These are phyloP conservation scores for Alnus glutinosa DNA, from an alignment of 306 rosid species.

Conservation along the genomic window DNA sequence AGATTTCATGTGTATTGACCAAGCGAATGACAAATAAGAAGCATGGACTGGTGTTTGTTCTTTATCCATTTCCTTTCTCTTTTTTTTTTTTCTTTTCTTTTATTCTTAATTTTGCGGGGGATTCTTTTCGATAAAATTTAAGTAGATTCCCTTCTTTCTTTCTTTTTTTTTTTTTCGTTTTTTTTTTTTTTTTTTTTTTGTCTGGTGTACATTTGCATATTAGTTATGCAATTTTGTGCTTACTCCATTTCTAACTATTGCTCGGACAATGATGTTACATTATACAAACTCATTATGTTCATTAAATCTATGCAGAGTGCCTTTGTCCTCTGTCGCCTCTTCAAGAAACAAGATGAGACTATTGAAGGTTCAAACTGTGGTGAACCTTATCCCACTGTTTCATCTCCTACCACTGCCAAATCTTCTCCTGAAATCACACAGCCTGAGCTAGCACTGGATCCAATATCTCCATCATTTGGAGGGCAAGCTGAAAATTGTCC, in stretches of 20 bases:
- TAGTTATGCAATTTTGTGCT: not conserved
- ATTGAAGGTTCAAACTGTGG: slow-evolving; percentile 50
- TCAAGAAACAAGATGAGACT: slow-evolving; percentile 75
- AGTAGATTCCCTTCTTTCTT: not conserved
- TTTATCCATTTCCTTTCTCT: not conserved
- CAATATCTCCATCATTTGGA: slow-evolving; percentile 45
- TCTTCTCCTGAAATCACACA: slow-evolving; percentile 56
- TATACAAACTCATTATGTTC: slow-evolving; percentile 23
- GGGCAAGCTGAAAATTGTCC: slow-evolving; percentile 40
- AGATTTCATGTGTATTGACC: not conserved
- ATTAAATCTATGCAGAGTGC: slow-evolving; percentile 55
- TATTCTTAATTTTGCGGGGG: not conserved
- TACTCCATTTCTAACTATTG: not conserved
- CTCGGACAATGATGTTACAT: slow-evolving; percentile 10
- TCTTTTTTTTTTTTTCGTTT: not conserved
- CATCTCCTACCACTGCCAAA: slow-evolving; percentile 44
- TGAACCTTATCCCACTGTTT: slow-evolving; percentile 52
- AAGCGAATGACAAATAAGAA: not conserved
- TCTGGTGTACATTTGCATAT: not conserved
- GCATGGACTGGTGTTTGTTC: not conserved
- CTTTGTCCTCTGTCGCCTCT: slow-evolving; percentile 85
- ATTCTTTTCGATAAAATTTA: not conserved
- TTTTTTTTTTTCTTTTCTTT: not conserved
- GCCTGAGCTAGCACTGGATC: slow-evolving; percentile 42
- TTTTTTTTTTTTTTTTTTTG: not conserved